Base-by-base conservation (phyloP, 306 rosid genomes). In the Sicyos edulis region DNA sequence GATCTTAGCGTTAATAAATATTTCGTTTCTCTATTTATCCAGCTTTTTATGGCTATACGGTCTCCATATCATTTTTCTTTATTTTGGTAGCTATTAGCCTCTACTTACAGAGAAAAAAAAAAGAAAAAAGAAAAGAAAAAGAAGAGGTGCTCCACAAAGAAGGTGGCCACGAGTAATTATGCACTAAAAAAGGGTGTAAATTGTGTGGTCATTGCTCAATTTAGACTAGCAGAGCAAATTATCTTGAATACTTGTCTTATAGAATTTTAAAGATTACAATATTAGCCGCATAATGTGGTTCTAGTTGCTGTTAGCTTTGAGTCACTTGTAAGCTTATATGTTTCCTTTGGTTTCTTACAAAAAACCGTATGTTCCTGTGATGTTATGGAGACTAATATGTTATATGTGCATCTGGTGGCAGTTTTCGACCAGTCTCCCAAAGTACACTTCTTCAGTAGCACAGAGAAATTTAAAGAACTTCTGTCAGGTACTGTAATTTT, bases 351-450 rank as follows among this genome's bases (percentile, higher is more conserved):
- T 37, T 5, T 37, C 44, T 37, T 6, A 37, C 4, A 1, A 32
- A 32, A 4, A 32, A 32, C 0, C 4, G 37, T 73, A 15, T 34
- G 19, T 45, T 57, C 47, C 59, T 58, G 19, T 52, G 32, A 20
- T 60, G 21, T 61, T 21, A 62, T 58, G n/a, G 19, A 56, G 11
- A 75, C 65, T 71, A 60, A 74, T 79, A 29, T 72, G 53, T 73
- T 65, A 19, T 54, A 16, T 71, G 50, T 60, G 66, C 70, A 45
- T 71, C 47, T 63, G 76, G 75, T 82, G 73, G 74, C 95, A 92
- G 97, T 85, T 89, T 80, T 86, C 91, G n/a, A 54, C 82, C 76
- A 80, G 67, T 86, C 91, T 92, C 65, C 96, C 95, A 0, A 92
- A 92, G 84, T 92, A 89, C 84, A 77, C 92, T 71, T 86, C 97